Base-by-base conservation (phyloP, 768 basidiomycete genomes). In the Candolleomyces aberdarensis region DNA sequence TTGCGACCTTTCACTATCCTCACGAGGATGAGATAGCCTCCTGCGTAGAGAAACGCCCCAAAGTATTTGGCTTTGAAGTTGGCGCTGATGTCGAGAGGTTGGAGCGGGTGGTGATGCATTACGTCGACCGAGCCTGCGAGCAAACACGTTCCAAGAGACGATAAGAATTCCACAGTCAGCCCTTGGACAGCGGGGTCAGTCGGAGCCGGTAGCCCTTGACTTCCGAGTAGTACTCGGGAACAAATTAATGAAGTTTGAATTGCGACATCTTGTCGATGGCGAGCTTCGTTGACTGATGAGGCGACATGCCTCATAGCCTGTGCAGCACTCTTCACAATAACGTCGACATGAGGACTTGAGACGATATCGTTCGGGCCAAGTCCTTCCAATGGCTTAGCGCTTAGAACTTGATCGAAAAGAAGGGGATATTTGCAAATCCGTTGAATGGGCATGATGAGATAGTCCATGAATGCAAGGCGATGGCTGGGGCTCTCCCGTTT, bases 361-460 rank as follows among this genome's bases (percentile, higher is more conserved):
- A 41, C 40, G 60, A 10, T 53, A 22, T 20, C 40, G 60, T 64
- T 36, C 59, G 67, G 29, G 68, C 66, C 49, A 69, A 64, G 41
- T n/a, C 13, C 67, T 63, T 43, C 67, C 69, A 31, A 74, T 57
- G 14, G 70, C 60, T 62, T 76, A 14, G 74, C 68, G 4, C 76
- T 71, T 54, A 73, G 72, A 40, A 97, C 81, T 66, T 91, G 87
- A 60, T 87, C 88, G 49, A 99, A 83, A 9, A 99, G 81, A 55
- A 98, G 82, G 17, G 95, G 94, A 70, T 99, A 99, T 66, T 89
- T 92, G 83, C 96, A 98, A 54, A 99, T 89, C 55, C 95, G 81
- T 73, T 99, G 96, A 15, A 98, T 83, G n/a, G 96, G 96, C 73
- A 94, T 94, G 76, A 99, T 98, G 76, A 98, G 82, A 70, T 95